Conservation (phyloP, 2,329 filamentous ascomycete species). For the Coniochaeta sp. region DNA sequence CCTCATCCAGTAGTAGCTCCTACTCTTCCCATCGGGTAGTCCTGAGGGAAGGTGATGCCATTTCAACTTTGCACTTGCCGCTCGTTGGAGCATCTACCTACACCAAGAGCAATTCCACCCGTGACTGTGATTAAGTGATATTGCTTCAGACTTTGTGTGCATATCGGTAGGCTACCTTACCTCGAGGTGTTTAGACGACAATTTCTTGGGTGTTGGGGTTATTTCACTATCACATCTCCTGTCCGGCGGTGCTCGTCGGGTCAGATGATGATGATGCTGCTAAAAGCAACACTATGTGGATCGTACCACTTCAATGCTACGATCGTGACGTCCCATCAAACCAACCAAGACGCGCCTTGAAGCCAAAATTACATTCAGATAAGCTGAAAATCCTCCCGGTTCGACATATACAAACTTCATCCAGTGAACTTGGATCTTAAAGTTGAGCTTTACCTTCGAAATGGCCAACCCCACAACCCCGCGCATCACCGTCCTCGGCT, state of each 20-base stretch:
- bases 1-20: no score
- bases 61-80: no score
- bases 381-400: no score
- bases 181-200: neutral
- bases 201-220: neutral
- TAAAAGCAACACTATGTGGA: neutral
- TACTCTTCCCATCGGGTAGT: neutral
- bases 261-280: neutral
- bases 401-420: no score
- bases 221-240: neutral
- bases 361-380: neutral
- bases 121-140: no score
- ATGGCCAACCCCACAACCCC: slow-evolving; percentile 21
- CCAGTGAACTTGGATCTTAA: no score
- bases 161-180: no score
- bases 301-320: neutral
- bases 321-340: no score
- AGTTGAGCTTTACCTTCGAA: slow-evolving; percentile 2
- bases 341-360: neutral
- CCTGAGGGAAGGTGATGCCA: no score
- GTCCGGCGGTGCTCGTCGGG: neutral
- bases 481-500: slow-evolving; percentile 77
- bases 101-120: neutral
- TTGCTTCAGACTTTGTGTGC: no score
- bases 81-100: no score